These are phyloP conservation scores for Rutidosis leptorrhynchoides DNA, from an alignment of 129 eudicot genomes.

Conservation along the genomic window DNA sequence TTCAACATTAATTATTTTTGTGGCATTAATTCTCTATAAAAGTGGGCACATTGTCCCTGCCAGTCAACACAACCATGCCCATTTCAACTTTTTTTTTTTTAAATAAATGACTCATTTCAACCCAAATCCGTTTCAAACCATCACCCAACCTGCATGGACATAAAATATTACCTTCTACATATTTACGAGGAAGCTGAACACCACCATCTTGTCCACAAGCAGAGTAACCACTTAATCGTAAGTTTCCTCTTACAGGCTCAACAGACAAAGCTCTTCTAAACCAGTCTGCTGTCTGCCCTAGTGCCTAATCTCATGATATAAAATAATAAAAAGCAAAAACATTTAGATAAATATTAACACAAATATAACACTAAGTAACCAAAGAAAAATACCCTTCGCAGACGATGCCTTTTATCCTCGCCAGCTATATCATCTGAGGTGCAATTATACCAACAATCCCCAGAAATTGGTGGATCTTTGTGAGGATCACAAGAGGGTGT, in stretches of 20 bases:
- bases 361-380: conserved; percentile 4
- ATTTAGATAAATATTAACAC: neutral
- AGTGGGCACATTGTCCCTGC: neutral
- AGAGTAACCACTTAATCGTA: conserved; percentile 94
- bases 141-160: neutral
- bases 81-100: neutral
- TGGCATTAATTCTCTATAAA: neutral
- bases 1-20: neutral
- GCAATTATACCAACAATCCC: conserved; percentile 98
- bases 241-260: conserved; percentile 91
- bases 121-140: neutral
- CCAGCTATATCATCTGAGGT: conserved; percentile 85
- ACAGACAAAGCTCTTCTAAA: conserved; percentile 85
- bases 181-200: conserved; percentile 94
- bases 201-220: conserved; percentile 99
- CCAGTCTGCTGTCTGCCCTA: conserved; percentile 97
- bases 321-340: neutral
- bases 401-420: conserved; percentile 85
- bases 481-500: conserved; percentile 78
- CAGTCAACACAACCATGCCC: neutral
- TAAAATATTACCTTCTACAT: conserved; percentile 65
- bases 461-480: conserved; percentile 71
- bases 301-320: conserved; percentile 54
- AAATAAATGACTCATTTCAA: neutral
- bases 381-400: conserved; percentile 63